Conservation (phyloP, 192 early-diverging fungal genomes). For the Dissophora ornata region DNA sequence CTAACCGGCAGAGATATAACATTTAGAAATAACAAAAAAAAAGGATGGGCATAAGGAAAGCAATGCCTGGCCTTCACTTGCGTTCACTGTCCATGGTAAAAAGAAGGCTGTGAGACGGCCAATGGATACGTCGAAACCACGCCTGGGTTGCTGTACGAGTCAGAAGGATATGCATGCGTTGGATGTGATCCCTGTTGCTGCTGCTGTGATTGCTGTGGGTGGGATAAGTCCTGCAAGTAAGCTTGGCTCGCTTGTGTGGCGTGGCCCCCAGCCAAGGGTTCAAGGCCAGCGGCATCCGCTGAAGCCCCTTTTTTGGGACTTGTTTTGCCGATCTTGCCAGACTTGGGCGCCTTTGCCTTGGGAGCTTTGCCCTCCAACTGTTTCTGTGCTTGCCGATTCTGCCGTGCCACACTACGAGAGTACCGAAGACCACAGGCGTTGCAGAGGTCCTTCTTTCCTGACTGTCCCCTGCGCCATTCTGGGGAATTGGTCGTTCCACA, state of each 20-base stretch:
- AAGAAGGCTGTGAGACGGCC: not conserved
- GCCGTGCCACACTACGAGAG: conserved; percentile 55
- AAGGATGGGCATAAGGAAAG: no score
- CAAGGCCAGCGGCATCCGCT: not conserved
- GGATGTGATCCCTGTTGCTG: not conserved
- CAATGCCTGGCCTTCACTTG: no score
- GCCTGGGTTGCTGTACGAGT: not conserved
- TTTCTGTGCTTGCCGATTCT: conserved; percentile 55
- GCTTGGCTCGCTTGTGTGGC: no score
- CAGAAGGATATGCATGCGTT: not conserved
- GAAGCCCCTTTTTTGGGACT: not conserved
- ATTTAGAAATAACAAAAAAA: no score
- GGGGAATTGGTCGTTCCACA: conserved; percentile 65
- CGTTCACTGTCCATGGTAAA: no score
- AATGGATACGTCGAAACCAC: not conserved
- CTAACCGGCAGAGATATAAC: no score
- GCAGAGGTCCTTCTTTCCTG: conserved; percentile 67
- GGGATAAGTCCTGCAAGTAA: no score
- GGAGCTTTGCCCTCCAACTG: conserved; percentile 33
- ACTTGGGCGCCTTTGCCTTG: conserved; percentile 34
- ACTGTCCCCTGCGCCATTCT: conserved; percentile 67
- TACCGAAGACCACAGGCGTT: conserved; percentile 69
- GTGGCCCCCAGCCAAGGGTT: no score
- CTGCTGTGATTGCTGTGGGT: not conserved
- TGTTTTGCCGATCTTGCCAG: conserved; percentile 20